Evolutionary conservation across 1,284 basidiomycete species (phyloP), one percentile per base, ranked within the genome.

Genomic region (Sporisorium sorghi): DNA sequence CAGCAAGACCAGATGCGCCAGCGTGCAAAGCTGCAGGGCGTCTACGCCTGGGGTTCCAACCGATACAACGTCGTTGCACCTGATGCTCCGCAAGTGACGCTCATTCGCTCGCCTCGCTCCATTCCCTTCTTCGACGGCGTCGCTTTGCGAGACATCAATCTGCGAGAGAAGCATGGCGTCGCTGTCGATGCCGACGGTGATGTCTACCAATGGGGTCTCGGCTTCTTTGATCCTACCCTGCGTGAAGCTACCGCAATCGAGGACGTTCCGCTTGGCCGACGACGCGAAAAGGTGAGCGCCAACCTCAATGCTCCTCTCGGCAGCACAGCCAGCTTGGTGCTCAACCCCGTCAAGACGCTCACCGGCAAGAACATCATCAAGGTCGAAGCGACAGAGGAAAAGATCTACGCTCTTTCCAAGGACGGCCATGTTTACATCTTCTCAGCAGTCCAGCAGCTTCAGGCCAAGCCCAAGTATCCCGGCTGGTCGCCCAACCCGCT

Each of bases 121-220:
- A 78, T 83, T 14, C 79, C 81, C 21, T 78, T 67, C 54, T 81
- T 83, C 33, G 81, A 81, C 42, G 82, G 82, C 12, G 67, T 83
- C 5, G 76, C 81, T 11, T 57, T 83, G 35, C 79, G 83, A 24
- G 80, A 83, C 50, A 64, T 84, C 47, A 73, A 69, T 47, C 62
- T 84, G 11, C 59, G 69, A 24, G 80, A 82, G 47, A 78, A 76
- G 54, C 80, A 83, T 52, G 83, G 77, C 39, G 82, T 79, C 3
- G 82, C 82, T 0, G 80, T 83, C 9, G 83, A 84, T 54, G 80
- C 90, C 3, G 87, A 88, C 43, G 95, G 95, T 24, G 92, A 98
- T 37, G 69, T 84, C 4, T 70, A 80, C 24, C 83, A 84, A 60
- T 84, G 83, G 83, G 83, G 83, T 24, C 60, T 77, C 10, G 83